These are phyloP conservation scores for Auriscalpium orientale DNA, from an alignment of 768 basidiomycete species.

Conservation along the genomic window DNA sequence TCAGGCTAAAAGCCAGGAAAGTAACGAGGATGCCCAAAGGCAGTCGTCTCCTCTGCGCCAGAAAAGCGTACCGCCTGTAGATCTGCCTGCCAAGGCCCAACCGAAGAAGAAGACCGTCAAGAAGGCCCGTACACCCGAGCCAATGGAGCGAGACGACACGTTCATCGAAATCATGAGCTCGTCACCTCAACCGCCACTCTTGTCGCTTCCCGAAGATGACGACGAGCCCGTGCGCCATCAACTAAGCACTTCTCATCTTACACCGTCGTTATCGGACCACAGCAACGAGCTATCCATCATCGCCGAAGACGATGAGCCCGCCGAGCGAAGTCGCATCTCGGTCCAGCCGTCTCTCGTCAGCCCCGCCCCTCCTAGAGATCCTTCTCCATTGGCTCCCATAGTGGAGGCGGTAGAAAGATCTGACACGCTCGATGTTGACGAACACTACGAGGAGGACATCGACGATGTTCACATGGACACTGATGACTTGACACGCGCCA, in stretches of 20 bases:
- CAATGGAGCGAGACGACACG: background rate
- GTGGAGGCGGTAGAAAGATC: background rate
- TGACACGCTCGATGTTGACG: background rate
- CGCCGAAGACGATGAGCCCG: conserved; percentile 52
- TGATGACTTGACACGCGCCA: conserved; percentile 16
- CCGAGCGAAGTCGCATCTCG: conserved; percentile 29
- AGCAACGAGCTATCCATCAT: conserved; percentile 56
- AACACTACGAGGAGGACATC: conserved; percentile 1
- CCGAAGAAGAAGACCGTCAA: background rate
- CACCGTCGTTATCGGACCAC: conserved; percentile 8
- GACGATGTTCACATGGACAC: background rate
- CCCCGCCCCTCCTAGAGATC: background rate
- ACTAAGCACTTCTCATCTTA: background rate
- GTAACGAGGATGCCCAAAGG: background rate
- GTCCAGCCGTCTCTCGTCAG: background rate
- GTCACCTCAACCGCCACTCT: background rate
- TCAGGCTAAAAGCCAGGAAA: conserved; percentile 7
- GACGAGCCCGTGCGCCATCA: background rate
- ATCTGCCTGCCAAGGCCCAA: background rate
- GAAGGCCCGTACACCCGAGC: background rate
- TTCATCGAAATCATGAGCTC: conserved; percentile 1
- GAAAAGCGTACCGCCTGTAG: background rate
- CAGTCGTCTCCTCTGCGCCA: conserved; percentile 1
- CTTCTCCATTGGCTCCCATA: background rate
- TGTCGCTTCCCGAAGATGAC: background rate